A percentile compares a stretch with the other conserved stretches of the same genome.
These are phyloP conservation scores for Kwoniella mangroviensis DNA, from an alignment of 768 basidiomycete genomes.

Conservation along the genomic window DNA sequence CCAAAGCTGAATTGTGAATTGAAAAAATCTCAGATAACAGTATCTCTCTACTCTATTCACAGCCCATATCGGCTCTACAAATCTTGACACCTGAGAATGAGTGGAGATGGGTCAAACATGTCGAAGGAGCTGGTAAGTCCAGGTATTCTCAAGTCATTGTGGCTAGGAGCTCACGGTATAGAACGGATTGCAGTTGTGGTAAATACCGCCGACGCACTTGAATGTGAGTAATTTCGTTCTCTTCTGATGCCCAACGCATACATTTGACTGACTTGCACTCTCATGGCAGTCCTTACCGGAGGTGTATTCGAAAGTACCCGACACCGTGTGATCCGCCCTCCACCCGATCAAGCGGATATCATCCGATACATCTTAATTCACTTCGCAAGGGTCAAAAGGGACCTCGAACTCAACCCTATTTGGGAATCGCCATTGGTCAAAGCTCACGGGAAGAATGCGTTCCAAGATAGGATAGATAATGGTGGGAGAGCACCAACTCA, in stretches of 20 bases:
- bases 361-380: slow-evolving; percentile 44
- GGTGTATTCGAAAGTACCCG: slow-evolving; percentile 40
- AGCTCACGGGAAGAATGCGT: slow-evolving; percentile 29
- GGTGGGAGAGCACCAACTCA: slow-evolving; percentile 40
- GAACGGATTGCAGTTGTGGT: slow-evolving; percentile 25
- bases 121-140: slow-evolving; percentile 28
- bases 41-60: slow-evolving; percentile 38
- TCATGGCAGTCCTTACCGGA: slow-evolving; percentile 30
- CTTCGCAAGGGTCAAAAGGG: slow-evolving; percentile 43
- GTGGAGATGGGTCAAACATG: slow-evolving; percentile 44
- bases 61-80: slow-evolving; percentile 46
- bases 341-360: slow-evolving; percentile 39
- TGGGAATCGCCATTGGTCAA: slow-evolving; percentile 42
- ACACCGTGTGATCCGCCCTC: slow-evolving; percentile 44
- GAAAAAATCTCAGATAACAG: slow-evolving; percentile 24
- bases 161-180: too few relatives aligned
- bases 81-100: slow-evolving; percentile 36
- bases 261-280: neutral
- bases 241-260: neutral
- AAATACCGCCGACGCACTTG: slow-evolving; percentile 41
- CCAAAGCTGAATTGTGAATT: neutral
- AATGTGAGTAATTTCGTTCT: slow-evolving; percentile 17
- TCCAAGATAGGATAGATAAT: slow-evolving; percentile 35
- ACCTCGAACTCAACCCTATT: slow-evolving; percentile 33
- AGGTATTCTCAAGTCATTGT: too few relatives aligned